Evolutionary conservation across 768 basidiomycete species (phyloP), one percentile per base, ranked within the genome.

Genomic region (Suillus alpinus): DNA sequence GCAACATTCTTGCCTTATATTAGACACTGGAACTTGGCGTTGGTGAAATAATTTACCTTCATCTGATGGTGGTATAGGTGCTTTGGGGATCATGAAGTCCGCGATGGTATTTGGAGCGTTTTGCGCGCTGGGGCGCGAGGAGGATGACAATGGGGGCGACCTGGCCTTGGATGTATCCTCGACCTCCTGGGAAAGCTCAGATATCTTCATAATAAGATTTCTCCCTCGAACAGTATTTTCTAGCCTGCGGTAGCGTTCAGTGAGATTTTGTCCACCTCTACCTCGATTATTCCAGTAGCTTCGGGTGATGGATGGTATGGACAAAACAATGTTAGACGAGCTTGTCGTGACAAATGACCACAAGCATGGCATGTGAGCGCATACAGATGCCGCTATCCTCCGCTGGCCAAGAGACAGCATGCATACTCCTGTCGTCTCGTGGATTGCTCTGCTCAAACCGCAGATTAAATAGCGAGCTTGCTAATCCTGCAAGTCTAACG

Each of bases 1-100:
- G 77, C 94, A 96, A 73, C 94, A 95, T 73, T 94, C 94, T 94
- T 65, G 10, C 14, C 57, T 18, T 43, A 23, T 41, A 41, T 41
- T 47, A 57, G 36, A 34, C 47, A 26, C n/a, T 39, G 59, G 26
- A 56, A 32, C 4, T 41, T 20, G 2, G n/a, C 8, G 32, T 14
- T 31, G 55, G 46, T 26, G 36, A 10, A 61, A 4, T 4, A 2
- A 62, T 82, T 29, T 63, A 88, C 90, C 90, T 69, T 92, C 90
- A 51, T 85, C 78, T 57, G 78, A 81, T 2, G 90, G 91, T 2
- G 82, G 78, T 47, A 73, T 79, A 0, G 91, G 91, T 60, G 82
- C 74, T 63, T 82, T 75, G 2, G 91, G 89, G 63, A 93, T 74
- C 31, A 56, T 47, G n/a, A 74, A 65, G 14, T 69, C 71, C 29